These are phyloP conservation scores for Lipomyces starkeyi DNA, from an alignment of 805 yeast genomes.

Conservation along the genomic window DNA sequence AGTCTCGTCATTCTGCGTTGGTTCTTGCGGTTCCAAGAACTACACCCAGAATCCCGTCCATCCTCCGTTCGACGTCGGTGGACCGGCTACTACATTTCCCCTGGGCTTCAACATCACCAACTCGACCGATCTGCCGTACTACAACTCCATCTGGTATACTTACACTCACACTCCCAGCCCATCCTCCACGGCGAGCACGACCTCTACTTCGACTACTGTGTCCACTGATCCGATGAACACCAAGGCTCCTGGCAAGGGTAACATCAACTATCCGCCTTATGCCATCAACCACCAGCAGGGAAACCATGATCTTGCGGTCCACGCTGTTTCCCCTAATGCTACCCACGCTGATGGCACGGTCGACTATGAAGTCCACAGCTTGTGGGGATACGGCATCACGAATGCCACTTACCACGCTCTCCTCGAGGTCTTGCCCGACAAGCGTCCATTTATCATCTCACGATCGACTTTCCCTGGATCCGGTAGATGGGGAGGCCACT, in stretches of 20 bases:
- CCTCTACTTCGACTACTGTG: not conserved
- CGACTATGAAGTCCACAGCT: constrained; percentile 45
- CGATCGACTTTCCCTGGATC: constrained; percentile 79
- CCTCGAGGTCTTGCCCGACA: constrained; percentile 4
- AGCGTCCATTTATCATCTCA: constrained; percentile 70
- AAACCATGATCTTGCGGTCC: constrained; percentile 34
- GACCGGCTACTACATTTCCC: constrained; percentile 8
- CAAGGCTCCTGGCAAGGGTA: constrained; percentile 41
- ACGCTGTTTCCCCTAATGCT: constrained; percentile 42
- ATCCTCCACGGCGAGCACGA: constrained; percentile 23
- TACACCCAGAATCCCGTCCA: constrained; percentile 14
- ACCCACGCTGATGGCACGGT: constrained; percentile 45
- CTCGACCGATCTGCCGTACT: constrained; percentile 29
- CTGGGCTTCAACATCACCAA: constrained; percentile 12
- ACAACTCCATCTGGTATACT: constrained; percentile 19
- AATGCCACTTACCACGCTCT: constrained; percentile 14
- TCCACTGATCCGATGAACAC: not conserved
- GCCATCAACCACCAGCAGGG: constrained; percentile 44
- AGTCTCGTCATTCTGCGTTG: constrained; percentile 46
- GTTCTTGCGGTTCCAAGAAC: constrained; percentile 43
- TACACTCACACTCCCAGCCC: constrained; percentile 18
- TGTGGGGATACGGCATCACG: constrained; percentile 41
- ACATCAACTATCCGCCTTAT: constrained; percentile 48
- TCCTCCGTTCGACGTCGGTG: constrained; percentile 9
- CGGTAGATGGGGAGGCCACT: constrained; percentile 79